Evolutionary conservation across 768 basidiomycete species (phyloP).

Genomic region (Tulasnella sp.): DNA sequence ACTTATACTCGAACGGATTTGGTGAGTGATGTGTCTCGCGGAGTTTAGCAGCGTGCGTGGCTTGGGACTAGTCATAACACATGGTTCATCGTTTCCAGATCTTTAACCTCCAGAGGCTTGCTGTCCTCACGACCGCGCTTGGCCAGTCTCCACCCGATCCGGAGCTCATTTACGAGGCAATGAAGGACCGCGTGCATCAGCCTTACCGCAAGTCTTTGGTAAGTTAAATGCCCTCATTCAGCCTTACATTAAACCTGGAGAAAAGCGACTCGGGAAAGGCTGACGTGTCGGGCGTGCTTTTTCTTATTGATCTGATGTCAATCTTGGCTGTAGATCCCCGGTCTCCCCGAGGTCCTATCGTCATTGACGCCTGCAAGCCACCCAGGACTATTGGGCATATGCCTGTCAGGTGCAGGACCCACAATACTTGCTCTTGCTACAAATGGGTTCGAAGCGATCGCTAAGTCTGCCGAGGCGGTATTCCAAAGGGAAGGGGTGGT

Average conservation of each 20-base stretch:
- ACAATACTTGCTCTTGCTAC: conserved; percentile 95
- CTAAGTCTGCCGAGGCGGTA: conserved; percentile 63
- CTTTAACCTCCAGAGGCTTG: conserved; percentile 93
- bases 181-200: conserved; percentile 97
- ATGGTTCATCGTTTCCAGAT: conserved; percentile 41
- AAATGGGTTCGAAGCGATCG: conserved; percentile 70
- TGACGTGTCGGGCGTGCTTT: not conserved
- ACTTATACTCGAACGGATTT: conserved; percentile 83
- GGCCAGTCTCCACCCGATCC: conserved; percentile 85
- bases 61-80: not conserved
- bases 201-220: conserved; percentile 86
- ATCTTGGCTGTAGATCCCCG: conserved; percentile 61
- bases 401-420: conserved; percentile 94
- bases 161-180: conserved; percentile 95
- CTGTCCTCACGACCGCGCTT: conserved; percentile 90
- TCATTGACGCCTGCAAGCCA: conserved; percentile 79
- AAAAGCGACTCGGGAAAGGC: too few relatives aligned
- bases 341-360: conserved; percentile 84
- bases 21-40: conserved; percentile 39
- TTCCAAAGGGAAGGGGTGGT: conserved; percentile 62
- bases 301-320: not conserved
- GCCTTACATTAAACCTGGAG: too few relatives aligned
- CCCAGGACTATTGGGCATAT: conserved; percentile 92
- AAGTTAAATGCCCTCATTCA: conserved; percentile 25
- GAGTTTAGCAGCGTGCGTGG: not conserved